Percentiles rank a stretch among this genome's conserved stretches.
Evolutionary conservation across 139 green algal genomes (phyloP).

Genomic region (Chlamydomonas incerta): DNA sequence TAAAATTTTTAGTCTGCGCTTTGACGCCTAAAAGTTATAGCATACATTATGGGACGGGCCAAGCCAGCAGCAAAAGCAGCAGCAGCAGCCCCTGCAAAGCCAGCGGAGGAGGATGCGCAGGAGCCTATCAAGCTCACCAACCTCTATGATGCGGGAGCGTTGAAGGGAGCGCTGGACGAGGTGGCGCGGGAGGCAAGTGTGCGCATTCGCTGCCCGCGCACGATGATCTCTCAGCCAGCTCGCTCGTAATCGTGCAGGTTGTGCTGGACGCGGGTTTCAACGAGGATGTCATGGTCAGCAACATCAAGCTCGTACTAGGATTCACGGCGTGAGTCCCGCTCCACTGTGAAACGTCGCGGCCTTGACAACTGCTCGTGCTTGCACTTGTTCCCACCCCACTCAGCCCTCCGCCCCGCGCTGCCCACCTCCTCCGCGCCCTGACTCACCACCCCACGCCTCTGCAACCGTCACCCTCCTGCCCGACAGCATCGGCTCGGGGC

Average conservation of each 20-base stretch:
- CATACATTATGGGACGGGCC: background rate
- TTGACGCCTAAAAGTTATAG: background rate
- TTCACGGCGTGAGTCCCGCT: slow-evolving; percentile 75
- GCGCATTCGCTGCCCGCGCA: too few species aligned
- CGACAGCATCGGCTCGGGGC: slow-evolving; percentile 69
- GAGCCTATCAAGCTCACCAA: slow-evolving; percentile 57
- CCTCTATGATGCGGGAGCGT: slow-evolving; percentile 60
- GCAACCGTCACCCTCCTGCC: background rate
- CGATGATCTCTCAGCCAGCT: background rate
- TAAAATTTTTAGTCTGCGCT: too few species aligned
- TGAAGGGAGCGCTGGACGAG: slow-evolving; percentile 77
- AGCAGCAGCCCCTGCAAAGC: background rate
- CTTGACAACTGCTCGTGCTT: too few species aligned
- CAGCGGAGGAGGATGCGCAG: background rate
- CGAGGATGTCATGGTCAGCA: slow-evolving; percentile 72
- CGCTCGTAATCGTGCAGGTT: slow-evolving; percentile 50
- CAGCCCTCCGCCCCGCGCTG: too few species aligned
- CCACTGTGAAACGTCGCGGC: too few species aligned
- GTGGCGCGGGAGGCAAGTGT: slow-evolving; percentile 59
- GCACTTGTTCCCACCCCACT: too few species aligned
- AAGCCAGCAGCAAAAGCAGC: background rate
- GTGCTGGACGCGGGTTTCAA: slow-evolving; percentile 64
- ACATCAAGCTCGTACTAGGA: slow-evolving; percentile 81
- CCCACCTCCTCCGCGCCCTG: too few species aligned
- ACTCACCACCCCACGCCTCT: too few species aligned